phyloP scores from a whole-genome alignment of 495 filamentous ascomycete species.

The Bacidia rubella region DNA sequence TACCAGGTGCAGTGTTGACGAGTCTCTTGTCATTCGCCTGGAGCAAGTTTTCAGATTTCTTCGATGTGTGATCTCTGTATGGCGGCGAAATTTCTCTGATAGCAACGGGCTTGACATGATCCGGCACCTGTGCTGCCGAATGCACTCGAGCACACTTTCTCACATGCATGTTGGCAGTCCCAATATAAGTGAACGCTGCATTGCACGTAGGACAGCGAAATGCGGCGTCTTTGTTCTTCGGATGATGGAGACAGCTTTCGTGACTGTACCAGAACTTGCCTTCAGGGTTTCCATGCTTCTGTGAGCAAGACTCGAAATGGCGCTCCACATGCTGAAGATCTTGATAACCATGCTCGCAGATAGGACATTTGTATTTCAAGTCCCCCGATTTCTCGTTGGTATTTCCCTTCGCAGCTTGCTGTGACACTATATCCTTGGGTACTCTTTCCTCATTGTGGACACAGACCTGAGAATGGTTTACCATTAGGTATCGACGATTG shows the following conservation, averaged over 20 bases:
- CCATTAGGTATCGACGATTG: no score
- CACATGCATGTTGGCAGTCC: not conserved
- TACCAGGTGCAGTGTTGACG: no score
- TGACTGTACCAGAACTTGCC: not conserved
- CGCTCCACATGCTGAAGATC: not conserved
- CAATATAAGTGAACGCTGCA: not conserved
- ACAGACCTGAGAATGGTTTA: not conserved
- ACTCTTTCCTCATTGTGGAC: not conserved
- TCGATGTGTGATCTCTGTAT: no score
- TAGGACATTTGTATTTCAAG: not conserved
- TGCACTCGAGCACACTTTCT: not conserved
- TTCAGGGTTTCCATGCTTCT: not conserved
- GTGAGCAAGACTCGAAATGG: not conserved
- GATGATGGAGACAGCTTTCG: not conserved
- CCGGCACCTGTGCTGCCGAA: no score
- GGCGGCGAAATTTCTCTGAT: no score
- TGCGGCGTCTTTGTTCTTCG: not conserved
- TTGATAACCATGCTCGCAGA: not conserved
- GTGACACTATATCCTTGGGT: not conserved
- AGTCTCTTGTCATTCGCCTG: no score
- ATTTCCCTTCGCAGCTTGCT: no score
- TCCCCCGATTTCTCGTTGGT: not conserved
- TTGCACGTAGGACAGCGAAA: not conserved
- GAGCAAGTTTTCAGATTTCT: no score
- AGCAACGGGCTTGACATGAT: no score